Base-by-base conservation (phyloP, 2,329 filamentous ascomycete genomes). In the Zasmidium citrigriseum region DNA sequence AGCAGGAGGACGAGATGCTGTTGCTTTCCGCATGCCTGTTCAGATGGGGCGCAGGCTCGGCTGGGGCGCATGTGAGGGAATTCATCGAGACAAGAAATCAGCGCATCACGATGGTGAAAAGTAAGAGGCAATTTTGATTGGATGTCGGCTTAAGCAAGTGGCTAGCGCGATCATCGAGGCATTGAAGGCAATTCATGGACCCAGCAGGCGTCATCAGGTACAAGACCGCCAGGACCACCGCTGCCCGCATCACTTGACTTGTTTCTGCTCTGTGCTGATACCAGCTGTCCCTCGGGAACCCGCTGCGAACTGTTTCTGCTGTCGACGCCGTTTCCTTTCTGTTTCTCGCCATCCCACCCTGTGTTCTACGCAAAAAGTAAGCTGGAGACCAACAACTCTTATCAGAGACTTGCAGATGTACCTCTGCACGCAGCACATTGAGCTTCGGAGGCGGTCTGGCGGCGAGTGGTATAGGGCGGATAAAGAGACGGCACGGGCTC, bases 381-480 rank as follows among this genome's bases (percentile, higher is more conserved):
- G 52, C n/a, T 22, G 21, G 20, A 41, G 18, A 21, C 24, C 20
- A 44, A 29, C 12, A 46, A 23, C 41, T 29, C 52, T 54, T 54
- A 54, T 54, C 52, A 46, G 52, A 46, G 52, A 54, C 52, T 54
- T 46, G 52, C 52, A 46, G 16, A 46, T 20, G 44, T 45, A 44
- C 52, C 1, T 25, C 16, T 23, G 52, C 41, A 21, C 52, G 46
- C 41, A 12, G 38, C 21, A 24, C 34, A 21, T 7, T 25, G 18
- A 16, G 22, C 38, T n/a, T 47, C 52, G 22, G 20, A 24, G 44
- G 52, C 52, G 52, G 52, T 54, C 52, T 29, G 52, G 27, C 27
- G 14, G 7, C 7, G 7, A 25, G 52, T 47, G 22, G n/a, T 41
- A 23, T 11, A 23, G 38, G 22, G 46, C 38, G 52, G 52, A 24